Evolutionary conservation across 768 basidiomycete species (phyloP), one percentile per base, ranked within the genome.

Genomic region (Calvatia gigantea): DNA sequence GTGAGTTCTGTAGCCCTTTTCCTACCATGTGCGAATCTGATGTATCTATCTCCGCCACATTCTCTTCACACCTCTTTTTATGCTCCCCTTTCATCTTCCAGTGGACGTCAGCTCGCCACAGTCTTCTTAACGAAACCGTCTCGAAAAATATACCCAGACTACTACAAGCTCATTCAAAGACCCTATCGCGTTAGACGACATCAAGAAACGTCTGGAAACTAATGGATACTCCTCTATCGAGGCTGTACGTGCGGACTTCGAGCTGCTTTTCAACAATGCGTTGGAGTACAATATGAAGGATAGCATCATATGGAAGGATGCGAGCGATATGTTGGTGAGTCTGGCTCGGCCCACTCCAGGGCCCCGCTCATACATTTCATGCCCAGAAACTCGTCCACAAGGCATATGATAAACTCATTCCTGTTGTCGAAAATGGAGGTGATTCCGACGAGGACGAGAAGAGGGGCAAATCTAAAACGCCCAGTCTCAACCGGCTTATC

Each of bases 111-210:
- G 60, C 74, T 89, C 56, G 83, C 87, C 23, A 59, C 73, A 58
- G 82, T 82, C 62, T 94, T 92, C 69, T 67, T 87, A 64, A 81
- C 79, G 56, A 79, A 84, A 60, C 89, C 89, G 17, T 78, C 83
- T 41, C 89, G 85, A 70, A 81, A 84, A 55, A 75, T 75, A 55
- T 92, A 90, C 70, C 83, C 92, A 37, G 94, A 95, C 74, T 98
- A 98, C 72, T 97, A 95, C 70, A 66, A 70, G 21, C 58, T 86
- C 60, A 96, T 95, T 66, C 76, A 84, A 62, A 76, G 81, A 23
- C 94, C 95, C 28, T n/a, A 91, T 97, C 62, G 86, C 91, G 25
- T 75, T 97, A 48, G 89, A 92, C 41, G 91, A 95, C 60, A 93
- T 97, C 74, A 92, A 92, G 78, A 80, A 82, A 62, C 80, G 83